Evolutionary conservation across 306 rosid genomes (phyloP), one percentile per base, ranked within the genome.

Genomic region (Glycine tomentella): DNA sequence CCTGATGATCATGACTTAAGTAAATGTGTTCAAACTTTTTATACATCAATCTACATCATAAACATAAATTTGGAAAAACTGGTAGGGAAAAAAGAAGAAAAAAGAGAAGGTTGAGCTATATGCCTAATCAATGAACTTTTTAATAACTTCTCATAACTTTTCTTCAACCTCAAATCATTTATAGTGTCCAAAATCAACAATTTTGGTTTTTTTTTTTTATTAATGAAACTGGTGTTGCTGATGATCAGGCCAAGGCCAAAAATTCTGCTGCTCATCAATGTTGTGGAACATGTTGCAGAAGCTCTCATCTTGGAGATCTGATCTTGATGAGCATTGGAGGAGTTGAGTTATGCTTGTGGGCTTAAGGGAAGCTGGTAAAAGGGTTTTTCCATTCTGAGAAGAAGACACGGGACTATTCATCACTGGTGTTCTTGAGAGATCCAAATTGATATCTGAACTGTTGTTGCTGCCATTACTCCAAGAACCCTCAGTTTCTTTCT

Each of bases 381-480:
- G 78, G 62, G 40, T 89, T 56, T 87, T 91, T 31, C 83, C 89
- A 61, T 78, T 84, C 31, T 80, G 81, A 44, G 89, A 88, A 77
- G 90, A 89, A 77, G 92, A 84, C 8, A 84, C 78, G 34, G 90
- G 80, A 81, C 84, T 88, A 52, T 72, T 87, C 64, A 85, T 86
- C 59, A 83, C 62, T 78, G 89, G 92, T 76, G 92, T 88, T 82
- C 89, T 92, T 68, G 97, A 92, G 5, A 90, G 89, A 4, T 91
- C 97, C 69, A 92, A 63, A 75, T 92, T 92, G 34, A 92, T 82
- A 58, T 90, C 95, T 69, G 92, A 90, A 76, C 94, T 91, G 57
- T 89, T 92, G n/a, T 92, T 92, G 80, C 98, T 91, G 74, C 89
- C 91, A 69, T 89, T 95, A 88, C 97, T 95, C 97, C 95, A 91